Base-by-base conservation (phyloP, 257 asterid species). In the Cruciata laevipes region DNA sequence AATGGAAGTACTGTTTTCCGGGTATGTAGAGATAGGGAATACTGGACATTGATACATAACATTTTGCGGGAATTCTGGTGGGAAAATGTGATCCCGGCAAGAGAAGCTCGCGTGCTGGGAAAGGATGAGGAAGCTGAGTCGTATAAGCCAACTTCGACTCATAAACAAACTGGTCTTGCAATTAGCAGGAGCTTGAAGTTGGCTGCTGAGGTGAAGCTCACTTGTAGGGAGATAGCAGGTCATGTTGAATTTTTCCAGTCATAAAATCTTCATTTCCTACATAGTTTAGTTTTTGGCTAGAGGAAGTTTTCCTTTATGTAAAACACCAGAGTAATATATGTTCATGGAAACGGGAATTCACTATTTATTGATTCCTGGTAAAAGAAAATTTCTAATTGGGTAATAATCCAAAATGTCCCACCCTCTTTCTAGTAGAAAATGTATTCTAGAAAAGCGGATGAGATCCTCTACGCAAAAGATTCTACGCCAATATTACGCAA, bases 71-170 rank as follows among this genome's bases (percentile, higher is more conserved):
- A 94, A 84, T 94, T 90, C 81, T 94, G 97, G 99, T 94, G 96
- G 95, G 91, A 88, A 76, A 88, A 90, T 21, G 96, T 94, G 63
- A 67, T 94, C 74, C 96, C 99, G 3, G 98, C 99, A 6, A 76
- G 91, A 67, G 93, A 90, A 74, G 87, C 96, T 11, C 77, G 81
- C 64, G 38, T 81, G 6, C 53, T 84, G 80, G 96, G 95, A 44
- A 65, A 61, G 69, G 86, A 80, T 77, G 98, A 94, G 68, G 87
- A 83, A 73, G 96, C 83, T 20, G 75, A 72, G 20, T 76, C 84
- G 35, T 87, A 84, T 76, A 75, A 79, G 55, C 99, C 99, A 30
- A 55, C 79, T 3, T 76, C 96, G 6, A 83, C 84, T 7, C 99
- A 94, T 75, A 84, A 69, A 66, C 77, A 79, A 61, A 94, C 98